These are phyloP conservation scores for Dryadomyces sulphureus DNA, from an alignment of 2,329 filamentous ascomycete genomes.

Conservation along the genomic window DNA sequence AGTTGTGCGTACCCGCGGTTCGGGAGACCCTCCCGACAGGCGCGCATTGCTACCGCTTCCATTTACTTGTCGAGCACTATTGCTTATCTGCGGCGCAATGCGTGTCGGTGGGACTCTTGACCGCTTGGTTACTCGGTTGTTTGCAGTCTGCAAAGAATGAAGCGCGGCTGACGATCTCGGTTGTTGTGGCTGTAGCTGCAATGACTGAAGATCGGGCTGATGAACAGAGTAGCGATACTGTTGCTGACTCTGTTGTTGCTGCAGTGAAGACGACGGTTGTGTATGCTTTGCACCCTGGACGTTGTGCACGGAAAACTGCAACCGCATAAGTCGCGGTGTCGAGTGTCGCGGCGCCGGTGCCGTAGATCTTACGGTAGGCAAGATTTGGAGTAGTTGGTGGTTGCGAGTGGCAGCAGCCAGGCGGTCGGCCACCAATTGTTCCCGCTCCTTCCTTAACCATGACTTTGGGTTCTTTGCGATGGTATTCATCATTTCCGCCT, in stretches of 20 bases:
- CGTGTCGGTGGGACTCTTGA: constrained; percentile 12
- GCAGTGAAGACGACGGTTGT: background rate
- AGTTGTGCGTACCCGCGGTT: constrained; percentile 25
- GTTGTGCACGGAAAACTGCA: constrained; percentile 14
- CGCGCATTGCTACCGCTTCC: background rate
- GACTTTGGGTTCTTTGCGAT: constrained; percentile 1
- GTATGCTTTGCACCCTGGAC: constrained; percentile 19
- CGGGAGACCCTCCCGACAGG: constrained; percentile 6
- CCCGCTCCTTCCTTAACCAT: constrained; percentile 37
- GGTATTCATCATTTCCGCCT: constrained; percentile 32
- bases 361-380: constrained; percentile 18
- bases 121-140: constrained; percentile 7
- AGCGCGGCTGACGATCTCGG: background rate
- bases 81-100: constrained; percentile 8
- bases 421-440: constrained; percentile 31
- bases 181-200: background rate
- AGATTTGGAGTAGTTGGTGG: constrained; percentile 22
- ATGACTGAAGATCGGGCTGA: background rate
- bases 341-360: constrained; percentile 5
- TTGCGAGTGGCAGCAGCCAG: constrained; percentile 24
- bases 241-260: background rate
- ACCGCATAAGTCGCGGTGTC: background rate
- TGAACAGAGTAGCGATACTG: background rate
- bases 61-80: constrained; percentile 1
- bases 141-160: background rate